These are phyloP conservation scores for Knoxdaviesia proteae DNA, from an alignment of 2,329 filamentous ascomycete genomes.

Conservation along the genomic window DNA sequence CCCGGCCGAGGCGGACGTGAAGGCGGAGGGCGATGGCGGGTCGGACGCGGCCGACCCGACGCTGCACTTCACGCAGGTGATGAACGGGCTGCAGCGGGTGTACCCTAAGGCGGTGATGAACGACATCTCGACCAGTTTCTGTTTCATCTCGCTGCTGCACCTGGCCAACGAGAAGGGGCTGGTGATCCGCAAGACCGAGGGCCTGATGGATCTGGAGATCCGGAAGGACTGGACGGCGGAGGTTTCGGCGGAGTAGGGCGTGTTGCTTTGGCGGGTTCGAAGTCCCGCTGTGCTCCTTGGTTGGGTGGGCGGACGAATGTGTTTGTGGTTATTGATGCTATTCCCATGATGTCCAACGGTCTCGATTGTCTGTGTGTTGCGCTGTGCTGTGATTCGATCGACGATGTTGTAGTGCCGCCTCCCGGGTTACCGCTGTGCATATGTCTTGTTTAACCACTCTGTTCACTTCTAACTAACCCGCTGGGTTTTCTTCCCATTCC, in stretches of 20 bases:
- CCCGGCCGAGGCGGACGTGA: constrained; percentile 1
- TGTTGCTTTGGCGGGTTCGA: constrained; percentile 6
- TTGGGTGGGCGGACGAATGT: not conserved
- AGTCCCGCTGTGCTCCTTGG: no score
- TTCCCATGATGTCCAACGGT: not conserved
- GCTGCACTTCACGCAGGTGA: constrained; percentile 75
- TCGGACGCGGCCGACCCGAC: constrained; percentile 21
- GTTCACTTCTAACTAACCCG: no score
- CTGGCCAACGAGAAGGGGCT: constrained; percentile 85
- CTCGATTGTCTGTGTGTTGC: not conserved
- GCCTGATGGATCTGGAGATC: constrained; percentile 38
- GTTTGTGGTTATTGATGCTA: not conserved
- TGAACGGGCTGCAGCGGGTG: constrained; percentile 70
- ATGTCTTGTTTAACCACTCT: no score
- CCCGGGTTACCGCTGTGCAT: no score
- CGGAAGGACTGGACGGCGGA: constrained; percentile 41
- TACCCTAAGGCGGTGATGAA: constrained; percentile 74
- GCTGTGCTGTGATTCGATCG: constrained; percentile 20
- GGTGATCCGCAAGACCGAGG: constrained; percentile 44
- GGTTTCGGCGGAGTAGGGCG: constrained; percentile 29
- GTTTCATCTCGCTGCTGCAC: constrained; percentile 85
- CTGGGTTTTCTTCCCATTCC: no score
- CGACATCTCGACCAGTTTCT: constrained; percentile 83
- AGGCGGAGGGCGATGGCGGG: not conserved
- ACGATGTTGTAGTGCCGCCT: constrained; percentile 12